Base-by-base conservation (phyloP, 148 eudicot species). In the Silene latifolia region DNA sequence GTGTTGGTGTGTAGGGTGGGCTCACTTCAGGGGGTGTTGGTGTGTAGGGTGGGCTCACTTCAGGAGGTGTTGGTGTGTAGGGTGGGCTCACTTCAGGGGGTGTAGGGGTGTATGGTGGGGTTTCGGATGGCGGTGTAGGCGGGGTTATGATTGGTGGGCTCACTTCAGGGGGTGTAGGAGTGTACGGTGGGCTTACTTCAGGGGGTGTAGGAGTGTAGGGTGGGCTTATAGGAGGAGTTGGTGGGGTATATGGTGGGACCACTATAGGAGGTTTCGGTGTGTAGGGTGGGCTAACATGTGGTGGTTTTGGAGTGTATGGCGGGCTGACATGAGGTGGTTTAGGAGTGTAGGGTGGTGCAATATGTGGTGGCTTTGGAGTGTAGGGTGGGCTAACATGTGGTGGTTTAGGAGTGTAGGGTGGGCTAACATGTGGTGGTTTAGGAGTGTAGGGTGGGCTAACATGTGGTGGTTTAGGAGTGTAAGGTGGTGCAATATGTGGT, bases 231-330 rank as follows among this genome's bases (percentile, higher is more conserved):
- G 88, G 85, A 1, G 90, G 88, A 48, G 68, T 75, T 5, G 72
- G 77, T 0, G 65, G n/a, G n/a, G n/a, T n/a, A n/a, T n/a, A n/a
- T n/a, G n/a, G n/a, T n/a, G n/a, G n/a, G n/a, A n/a, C n/a, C n/a
- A n/a, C n/a, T n/a, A n/a, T n/a, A n/a, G 87, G 85, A 0, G 84
- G 83, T 72, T 70, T 78, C 0, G 80, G 82, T 0, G 58, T 59
- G 59, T 72, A 51, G 0, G 82, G 80, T 24, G 86, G 83, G 8
- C 21, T 47, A 1, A 35, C 47, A 3, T 72, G 77, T 0, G 82
- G 80, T 14, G 82, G 83, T 1, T 63, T 25, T 47, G 29, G 29
- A 27, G 29, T 27, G 29, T 44, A 73, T 0, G 86, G 81, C 21
- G 80, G 84, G 4, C 17, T 51, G 1, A 76, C 67, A 5, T 13